A percentile compares a stretch with the other conserved stretches of the same genome.
phyloP scores from a whole-genome alignment of 805 yeast species.

The Metschnikowia amazonensis region DNA sequence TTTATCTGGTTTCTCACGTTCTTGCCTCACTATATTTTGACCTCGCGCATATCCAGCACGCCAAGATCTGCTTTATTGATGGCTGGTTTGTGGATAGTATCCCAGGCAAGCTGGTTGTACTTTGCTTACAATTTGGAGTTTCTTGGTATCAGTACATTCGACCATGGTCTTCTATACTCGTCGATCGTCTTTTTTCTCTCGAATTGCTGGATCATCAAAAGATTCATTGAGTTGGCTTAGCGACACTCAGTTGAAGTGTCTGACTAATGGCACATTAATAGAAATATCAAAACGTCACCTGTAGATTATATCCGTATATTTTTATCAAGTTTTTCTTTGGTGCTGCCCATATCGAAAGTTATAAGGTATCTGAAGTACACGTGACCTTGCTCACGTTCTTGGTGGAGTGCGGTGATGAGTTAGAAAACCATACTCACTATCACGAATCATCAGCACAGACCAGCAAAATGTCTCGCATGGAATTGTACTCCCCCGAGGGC shows the following conservation, averaged over 20 bases:
- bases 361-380: neutral
- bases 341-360: too few species aligned
- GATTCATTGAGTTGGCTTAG: slow-evolving; percentile 39
- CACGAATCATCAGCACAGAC: neutral
- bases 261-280: neutral
- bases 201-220: slow-evolving; percentile 59
- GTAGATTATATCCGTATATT: neutral
- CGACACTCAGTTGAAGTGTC: too few species aligned
- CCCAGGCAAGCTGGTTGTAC: slow-evolving; percentile 76
- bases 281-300: neutral
- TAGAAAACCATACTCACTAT: neutral
- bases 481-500: slow-evolving; percentile 94
- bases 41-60: slow-evolving; percentile 29
- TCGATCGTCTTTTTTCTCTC: slow-evolving; percentile 56
- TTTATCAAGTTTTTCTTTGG: too few species aligned
- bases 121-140: slow-evolving; percentile 81
- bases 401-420: slow-evolving; percentile 6
- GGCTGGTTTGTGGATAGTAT: slow-evolving; percentile 55
- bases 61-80: slow-evolving; percentile 37
- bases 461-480: slow-evolving; percentile 56
- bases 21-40: slow-evolving; percentile 65
- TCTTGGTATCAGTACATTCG: slow-evolving; percentile 62
- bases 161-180: slow-evolving; percentile 52
- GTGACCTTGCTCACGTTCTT: slow-evolving; percentile 6
- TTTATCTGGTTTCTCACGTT: slow-evolving; percentile 91